Evolutionary conservation across 2,329 filamentous ascomycete genomes (phyloP), one percentile per base, ranked within the genome.

Genomic region (Colletotrichum filicis): DNA sequence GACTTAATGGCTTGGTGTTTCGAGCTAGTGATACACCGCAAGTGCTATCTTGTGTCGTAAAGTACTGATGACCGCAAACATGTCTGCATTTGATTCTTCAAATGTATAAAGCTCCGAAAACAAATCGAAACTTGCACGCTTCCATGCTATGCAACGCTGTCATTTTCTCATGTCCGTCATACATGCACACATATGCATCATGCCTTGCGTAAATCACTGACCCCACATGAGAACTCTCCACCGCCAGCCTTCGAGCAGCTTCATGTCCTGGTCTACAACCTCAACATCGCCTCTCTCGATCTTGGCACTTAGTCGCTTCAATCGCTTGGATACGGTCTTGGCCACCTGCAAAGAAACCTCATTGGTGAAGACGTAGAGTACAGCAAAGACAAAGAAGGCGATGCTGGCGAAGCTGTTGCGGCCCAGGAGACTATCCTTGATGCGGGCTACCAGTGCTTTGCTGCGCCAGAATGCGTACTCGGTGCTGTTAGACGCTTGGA

Each of bases 311-410:
- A 91, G 82, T 59, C 83, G 83, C 80, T 85, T 87, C 60, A 90
- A 77, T 32, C 88, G 81, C 78, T 86, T 87, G 35, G 84, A 82
- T 22, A 89, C 79, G 4, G 88, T 90, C 76, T 83, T 84, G 12
- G 87, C 88, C 4, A 90, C 88, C 5, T 88, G 85, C 59, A 91
- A 78, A 65, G 87, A 84, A 24, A 91, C 88, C 78, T 91, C 89
- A 77, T 89, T 90, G 76, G 87, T 85, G 74, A 91, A 91, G 14
- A 91, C 85, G 78, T 89, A 90, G 52, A 91, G 80, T 24, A 89
- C 86, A 2, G 88, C 86, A 74, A 90, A 87, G 3, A 91, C 87
- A 37, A 91, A 86, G 74, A 89, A 86, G 9, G 86, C 86, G 11
- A 90, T 74, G 46, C 85, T 85, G 1, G 88, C 88, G 30, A 89